Base-by-base conservation (phyloP, 192 early-diverging fungal species). In the Spinellus fusiger region DNA sequence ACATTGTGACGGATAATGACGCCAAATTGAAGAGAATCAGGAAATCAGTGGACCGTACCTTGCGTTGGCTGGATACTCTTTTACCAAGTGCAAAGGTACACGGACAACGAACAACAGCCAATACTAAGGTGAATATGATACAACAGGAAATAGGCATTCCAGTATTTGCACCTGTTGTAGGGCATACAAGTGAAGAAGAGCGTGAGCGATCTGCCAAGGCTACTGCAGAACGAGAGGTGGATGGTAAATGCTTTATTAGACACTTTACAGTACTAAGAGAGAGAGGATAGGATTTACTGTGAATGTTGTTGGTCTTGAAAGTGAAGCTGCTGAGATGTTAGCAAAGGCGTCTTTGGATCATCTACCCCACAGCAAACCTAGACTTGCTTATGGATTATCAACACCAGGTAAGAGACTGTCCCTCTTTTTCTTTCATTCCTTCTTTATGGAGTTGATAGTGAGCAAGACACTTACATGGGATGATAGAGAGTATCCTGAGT, bases 241-340 rank as follows among this genome's bases (percentile, higher is more conserved):
- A 75, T 6, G 79, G 76, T 64, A 38, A 31, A 31, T 20, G 35
- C 34, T 16, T 22, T 49, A 22, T 2, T 58, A n/a, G n/a, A n/a
- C n/a, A n/a, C n/a, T n/a, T n/a, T n/a, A n/a, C n/a, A n/a, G n/a
- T n/a, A n/a, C n/a, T n/a, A n/a, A n/a, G n/a, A n/a, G n/a, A n/a
- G n/a, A n/a, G n/a, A n/a, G n/a, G n/a, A n/a, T 61, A 65, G 80
- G 84, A 22, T 84, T 81, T 59, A 67, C 79, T 9, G 18, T 86
- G 3, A 79, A 79, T 62, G 67, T 69, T 1, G 54, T 72, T 26
- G 60, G 63, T 8, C 49, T 83, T 10, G 72, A 58, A 0, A 56
- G 56, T 0, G 75, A 76, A 23, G 59, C 65, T 8, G 56, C 77
- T 9, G 65, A 64, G 0, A 28, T 20, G 13, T 44, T 75, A 22